These are phyloP conservation scores for Candida sojae DNA, from an alignment of 1,139 yeast species.

Conservation along the genomic window DNA sequence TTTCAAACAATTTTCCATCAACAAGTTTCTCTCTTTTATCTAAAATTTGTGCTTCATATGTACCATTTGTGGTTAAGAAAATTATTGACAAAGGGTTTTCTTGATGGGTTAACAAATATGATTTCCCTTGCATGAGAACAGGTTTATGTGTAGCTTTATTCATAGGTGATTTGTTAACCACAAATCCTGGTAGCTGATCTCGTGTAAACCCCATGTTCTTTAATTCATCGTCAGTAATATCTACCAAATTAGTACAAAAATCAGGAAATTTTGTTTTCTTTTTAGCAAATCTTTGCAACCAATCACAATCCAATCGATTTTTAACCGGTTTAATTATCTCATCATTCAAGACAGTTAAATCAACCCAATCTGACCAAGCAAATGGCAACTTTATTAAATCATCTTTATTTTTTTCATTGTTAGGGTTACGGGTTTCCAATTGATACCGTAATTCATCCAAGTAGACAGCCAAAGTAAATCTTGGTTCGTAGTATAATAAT, in stretches of 20 bases:
- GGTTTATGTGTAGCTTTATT: constrained; percentile 31
- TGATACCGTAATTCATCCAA: constrained; percentile 22
- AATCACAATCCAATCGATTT: constrained; percentile 36
- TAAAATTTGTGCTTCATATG: constrained; percentile 27
- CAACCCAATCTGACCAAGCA: constrained; percentile 36
- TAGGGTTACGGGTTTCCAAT: constrained; percentile 17
- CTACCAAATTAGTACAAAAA: constrained; percentile 20
- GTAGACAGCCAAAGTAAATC: constrained; percentile 25
- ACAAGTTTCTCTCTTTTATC: constrained; percentile 22
- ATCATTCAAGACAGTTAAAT: constrained; percentile 35
- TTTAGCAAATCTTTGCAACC: constrained; percentile 25
- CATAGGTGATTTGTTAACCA: constrained; percentile 34
- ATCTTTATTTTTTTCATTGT: constrained; percentile 16
- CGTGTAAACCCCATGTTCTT: constrained; percentile 13
- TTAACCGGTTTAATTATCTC: constrained; percentile 38
- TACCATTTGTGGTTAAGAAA: constrained; percentile 26
- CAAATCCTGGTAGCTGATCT: constrained; percentile 43
- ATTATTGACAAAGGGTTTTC: constrained; percentile 30
- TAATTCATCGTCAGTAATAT: constrained; percentile 14
- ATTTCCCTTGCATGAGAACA: constrained; percentile 43
- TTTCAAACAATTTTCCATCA: constrained; percentile 27
- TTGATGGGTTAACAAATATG: constrained; percentile 45
- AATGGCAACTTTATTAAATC: constrained; percentile 34
- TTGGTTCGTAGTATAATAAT: constrained; percentile 25
- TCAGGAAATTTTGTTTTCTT: constrained; percentile 25